Evolutionary conservation across 148 eudicot genomes (phyloP), one percentile per base, ranked within the genome.

Genomic region (Rhododendron ovatum): DNA sequence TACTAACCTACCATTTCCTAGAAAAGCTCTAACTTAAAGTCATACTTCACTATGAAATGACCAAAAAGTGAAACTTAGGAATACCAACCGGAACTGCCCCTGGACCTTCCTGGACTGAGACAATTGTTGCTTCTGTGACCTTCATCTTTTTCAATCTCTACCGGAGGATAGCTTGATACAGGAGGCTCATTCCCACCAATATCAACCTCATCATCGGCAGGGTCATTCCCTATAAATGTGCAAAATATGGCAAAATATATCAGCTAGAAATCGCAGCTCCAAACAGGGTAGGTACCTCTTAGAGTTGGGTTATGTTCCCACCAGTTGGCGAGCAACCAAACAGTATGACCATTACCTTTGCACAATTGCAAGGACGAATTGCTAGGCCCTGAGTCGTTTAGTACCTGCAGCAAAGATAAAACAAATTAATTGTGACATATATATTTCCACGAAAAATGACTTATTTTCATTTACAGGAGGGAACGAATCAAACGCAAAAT

Each of bases 121-220:
- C 85, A 67, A 82, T 73, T 67, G 79, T 85, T 84, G 88, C 77
- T 85, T 86, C 47, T 85, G 48, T 37, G 35, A 45, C 45, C 88
- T 63, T 82, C 30, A 28, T 86, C 92, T 82, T 90, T 90, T 26
- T 89, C 91, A 50, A 87, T 88, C 90, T 88, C 88, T n/a, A 87
- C 89, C 20, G 92, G 89, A 86, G 91, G 92, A 84, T 88, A 87
- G 89, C 93, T 92, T 51, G 93, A 89, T 55, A 88, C 94, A 85
- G 93, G 93, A 86, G 94, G 92, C 85, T 92, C 96, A 89, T 91
- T 92, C 83, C 91, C 94, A 84, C 91, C 92, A 83, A 90, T 84
- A 83, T 94, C 94, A 59, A 92, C 84, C 87, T 90, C 93, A 86
- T 92, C 94, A 73, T 91, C 93, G 22, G 85, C 87, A 86, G 88